Conservation (phyloP, 176 grass and related monocot species). For the Areca catechu region DNA sequence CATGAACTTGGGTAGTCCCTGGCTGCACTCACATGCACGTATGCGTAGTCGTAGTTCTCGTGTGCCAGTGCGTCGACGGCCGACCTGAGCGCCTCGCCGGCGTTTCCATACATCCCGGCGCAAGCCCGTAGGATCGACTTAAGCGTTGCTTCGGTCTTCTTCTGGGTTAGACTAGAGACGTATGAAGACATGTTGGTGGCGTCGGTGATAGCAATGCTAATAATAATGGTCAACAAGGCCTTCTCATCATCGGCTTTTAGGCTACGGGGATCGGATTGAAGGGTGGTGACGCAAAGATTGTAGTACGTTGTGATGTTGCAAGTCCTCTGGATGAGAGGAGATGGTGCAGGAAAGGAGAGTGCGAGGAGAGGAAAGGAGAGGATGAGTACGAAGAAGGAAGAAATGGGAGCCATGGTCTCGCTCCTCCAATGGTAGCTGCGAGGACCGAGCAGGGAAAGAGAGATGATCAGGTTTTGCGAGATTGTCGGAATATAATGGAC, state of each 20-base stretch:
- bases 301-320: conserved; percentile 8
- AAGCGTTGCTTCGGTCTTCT: neutral
- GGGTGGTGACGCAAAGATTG: conserved; percentile 7
- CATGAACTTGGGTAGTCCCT: conserved; percentile 5
- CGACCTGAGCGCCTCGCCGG: conserved; percentile 10
- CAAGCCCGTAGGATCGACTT: neutral
- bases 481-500: too few species aligned
- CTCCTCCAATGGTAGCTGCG: too few species aligned
- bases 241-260: conserved; percentile 3
- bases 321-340: conserved; percentile 1
- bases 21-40: conserved; percentile 8
- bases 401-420: too few species aligned
- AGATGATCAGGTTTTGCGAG: too few species aligned
- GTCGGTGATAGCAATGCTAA: neutral
- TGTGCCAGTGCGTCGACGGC: neutral
- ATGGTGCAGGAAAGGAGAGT: neutral
- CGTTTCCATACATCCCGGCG: conserved; percentile 11
- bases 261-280: conserved; percentile 8
- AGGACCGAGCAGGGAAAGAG: too few species aligned
- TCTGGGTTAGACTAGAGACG: neutral
- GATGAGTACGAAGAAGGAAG: too few species aligned
- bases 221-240: conserved; percentile 2
- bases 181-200: neutral
- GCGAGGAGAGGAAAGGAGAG: conserved; percentile 1
- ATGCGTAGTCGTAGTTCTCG: conserved; percentile 15